Evolutionary conservation across 192 early-diverging fungal species (phyloP).

Genomic region (Podila horticola): DNA sequence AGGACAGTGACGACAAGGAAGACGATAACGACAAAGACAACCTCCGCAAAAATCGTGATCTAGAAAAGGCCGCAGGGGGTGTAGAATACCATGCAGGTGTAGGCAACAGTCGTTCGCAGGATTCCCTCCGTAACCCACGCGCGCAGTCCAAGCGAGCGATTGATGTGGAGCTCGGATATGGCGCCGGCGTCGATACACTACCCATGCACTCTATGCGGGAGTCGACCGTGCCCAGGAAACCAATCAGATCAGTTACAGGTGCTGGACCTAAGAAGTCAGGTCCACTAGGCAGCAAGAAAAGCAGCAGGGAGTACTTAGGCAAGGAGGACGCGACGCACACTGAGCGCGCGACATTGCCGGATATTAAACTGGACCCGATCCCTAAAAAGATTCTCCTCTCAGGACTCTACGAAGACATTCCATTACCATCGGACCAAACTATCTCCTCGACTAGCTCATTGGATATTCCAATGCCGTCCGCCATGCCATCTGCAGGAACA

Average conservation of each 20-base stretch:
- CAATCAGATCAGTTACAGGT: neutral
- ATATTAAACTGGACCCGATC: slow-evolving; percentile 32
- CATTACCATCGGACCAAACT: slow-evolving; percentile 4
- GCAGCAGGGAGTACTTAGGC: slow-evolving; percentile 9
- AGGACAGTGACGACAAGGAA: slow-evolving; percentile 5
- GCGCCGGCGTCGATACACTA: neutral
- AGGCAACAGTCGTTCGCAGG: slow-evolving; percentile 5
- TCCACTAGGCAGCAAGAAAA: neutral
- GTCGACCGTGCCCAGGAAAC: slow-evolving; percentile 8
- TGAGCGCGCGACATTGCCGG: slow-evolving; percentile 35
- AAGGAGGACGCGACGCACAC: slow-evolving; percentile 35
- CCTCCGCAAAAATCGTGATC: neutral
- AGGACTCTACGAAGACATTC: slow-evolving; percentile 30
- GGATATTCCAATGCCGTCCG: slow-evolving; percentile 24
- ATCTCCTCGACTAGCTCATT: slow-evolving; percentile 11
- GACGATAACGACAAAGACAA: neutral
- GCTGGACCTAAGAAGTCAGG: neutral
- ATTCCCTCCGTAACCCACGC: neutral
- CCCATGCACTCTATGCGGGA: neutral
- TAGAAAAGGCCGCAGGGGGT: neutral
- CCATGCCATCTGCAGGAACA: slow-evolving; percentile 1
- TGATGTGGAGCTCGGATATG: neutral
- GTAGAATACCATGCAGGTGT: slow-evolving; percentile 2
- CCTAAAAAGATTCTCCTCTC: slow-evolving; percentile 29
- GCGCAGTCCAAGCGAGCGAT: neutral